Percentiles rank a stretch among this genome's conserved stretches.
Evolutionary conservation across 1,284 basidiomycete genomes (phyloP).

Genomic region (Wolfiporia cocos): DNA sequence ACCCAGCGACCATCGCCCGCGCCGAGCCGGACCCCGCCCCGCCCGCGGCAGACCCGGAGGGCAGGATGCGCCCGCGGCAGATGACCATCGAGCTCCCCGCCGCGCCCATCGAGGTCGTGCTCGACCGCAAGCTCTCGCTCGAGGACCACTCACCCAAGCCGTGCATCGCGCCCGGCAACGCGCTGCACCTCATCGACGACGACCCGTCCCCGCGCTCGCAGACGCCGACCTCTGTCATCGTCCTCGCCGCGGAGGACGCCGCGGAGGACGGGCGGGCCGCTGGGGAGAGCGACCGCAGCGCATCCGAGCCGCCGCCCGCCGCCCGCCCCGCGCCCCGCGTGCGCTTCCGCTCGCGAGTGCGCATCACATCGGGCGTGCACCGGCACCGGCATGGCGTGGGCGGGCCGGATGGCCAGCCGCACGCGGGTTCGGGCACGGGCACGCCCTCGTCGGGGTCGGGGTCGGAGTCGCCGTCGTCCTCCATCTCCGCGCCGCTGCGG

Average conservation of each 20-base stretch:
- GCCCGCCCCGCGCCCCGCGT: constrained; percentile 31
- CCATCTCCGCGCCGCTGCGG: constrained; percentile 66
- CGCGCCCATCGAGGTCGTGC: constrained; percentile 14
- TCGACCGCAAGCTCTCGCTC: constrained; percentile 21
- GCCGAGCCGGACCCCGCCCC: neutral
- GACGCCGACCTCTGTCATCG: constrained; percentile 23
- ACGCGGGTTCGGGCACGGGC: constrained; percentile 2
- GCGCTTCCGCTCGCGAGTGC: constrained; percentile 49
- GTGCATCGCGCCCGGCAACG: constrained; percentile 29
- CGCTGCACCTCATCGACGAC: constrained; percentile 31
- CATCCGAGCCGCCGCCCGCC: constrained; percentile 11
- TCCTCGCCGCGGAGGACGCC: constrained; percentile 19
- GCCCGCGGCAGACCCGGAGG: constrained; percentile 1
- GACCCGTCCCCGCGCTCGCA: constrained; percentile 24
- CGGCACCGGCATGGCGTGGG: constrained; percentile 21
- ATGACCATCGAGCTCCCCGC: constrained; percentile 17
- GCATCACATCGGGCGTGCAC: constrained; percentile 44
- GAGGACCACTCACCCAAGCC: constrained; percentile 25
- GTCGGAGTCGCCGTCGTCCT: constrained; percentile 62
- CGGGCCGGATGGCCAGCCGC: constrained; percentile 9
- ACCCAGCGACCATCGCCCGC: constrained; percentile 1
- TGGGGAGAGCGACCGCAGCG: constrained; percentile 13
- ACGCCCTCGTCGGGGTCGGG: constrained; percentile 42
- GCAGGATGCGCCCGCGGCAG: constrained; percentile 9
- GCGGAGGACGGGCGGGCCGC: constrained; percentile 7